Base-by-base conservation (phyloP, 441 rosid genomes). In the Geranium incanum region DNA sequence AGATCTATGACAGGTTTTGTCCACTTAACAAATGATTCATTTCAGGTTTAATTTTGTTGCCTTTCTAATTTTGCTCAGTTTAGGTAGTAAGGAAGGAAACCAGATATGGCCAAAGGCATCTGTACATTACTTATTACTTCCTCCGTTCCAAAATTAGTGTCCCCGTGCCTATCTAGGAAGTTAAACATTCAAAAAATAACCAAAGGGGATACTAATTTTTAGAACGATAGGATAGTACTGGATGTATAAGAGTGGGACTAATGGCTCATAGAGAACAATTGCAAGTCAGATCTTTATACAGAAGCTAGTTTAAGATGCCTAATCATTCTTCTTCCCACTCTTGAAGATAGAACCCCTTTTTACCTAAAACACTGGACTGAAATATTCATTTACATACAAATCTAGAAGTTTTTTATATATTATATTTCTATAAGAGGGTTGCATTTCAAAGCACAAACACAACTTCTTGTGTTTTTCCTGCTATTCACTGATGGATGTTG, bases 401-500 rank as follows among this genome's bases (percentile, higher is more conserved):
- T 59, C 64, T 9, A 18, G 28, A 59, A 6, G 28, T 18, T 28
- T 28, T 1, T 28, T 28, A 6, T 6, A 6, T 6, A 12, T 50
- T n/a, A 62, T 19, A 7, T 55, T 55, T 16, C 64, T 59, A 8
- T 6, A 19, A 12, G 21, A 59, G n/a, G 19, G 33, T 3, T 18
- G 18, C n/a, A 19, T 18, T 59, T 59, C 19, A 18, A 16, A 59
- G 13, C 19, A 59, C 23, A 19, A 9, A 59, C 18, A 19, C 64
- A 6, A 16, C 28, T 59, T 59, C 64, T 55, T 7, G 18, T 15
- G 62, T 7, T 55, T 55, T 55, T 55, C 62, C 21, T n/a, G 62
- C 62, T 55, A 59, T 18, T 59, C 28, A 59, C 64, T 59, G 64
- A 2, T 59, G 48, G 48, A 43, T 59, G 9, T 59, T 59, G 28